Conservation (phyloP, 2,329 filamentous ascomycete species). For the Curvularia lunata region DNA sequence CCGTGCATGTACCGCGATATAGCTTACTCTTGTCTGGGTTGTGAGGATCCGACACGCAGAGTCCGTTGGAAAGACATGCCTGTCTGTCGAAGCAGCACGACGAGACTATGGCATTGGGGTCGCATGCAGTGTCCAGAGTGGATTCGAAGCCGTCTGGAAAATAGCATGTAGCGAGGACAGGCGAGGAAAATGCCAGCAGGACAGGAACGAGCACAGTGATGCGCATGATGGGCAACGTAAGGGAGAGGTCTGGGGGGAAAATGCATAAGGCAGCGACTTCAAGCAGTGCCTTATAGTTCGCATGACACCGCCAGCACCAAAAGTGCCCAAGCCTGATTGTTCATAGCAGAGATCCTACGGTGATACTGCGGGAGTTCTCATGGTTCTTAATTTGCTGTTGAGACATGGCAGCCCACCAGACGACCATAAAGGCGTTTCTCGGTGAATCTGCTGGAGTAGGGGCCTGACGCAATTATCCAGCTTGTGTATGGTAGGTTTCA, state of each 20-base stretch:
- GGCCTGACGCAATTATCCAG: neutral
- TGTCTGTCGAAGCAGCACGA: conserved; percentile 37
- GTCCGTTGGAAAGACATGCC: conserved; percentile 41
- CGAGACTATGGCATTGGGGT: conserved; percentile 28
- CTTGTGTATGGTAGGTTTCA: neutral
- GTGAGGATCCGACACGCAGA: conserved; percentile 37
- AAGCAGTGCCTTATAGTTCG: conserved; percentile 9
- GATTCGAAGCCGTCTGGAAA: conserved; percentile 25
- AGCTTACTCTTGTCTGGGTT: conserved; percentile 24
- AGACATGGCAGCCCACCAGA: neutral
- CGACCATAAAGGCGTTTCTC: conserved; percentile 4
- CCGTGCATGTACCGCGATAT: conserved; percentile 39
- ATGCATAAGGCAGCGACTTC: neutral
- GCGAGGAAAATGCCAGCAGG: conserved; percentile 2
- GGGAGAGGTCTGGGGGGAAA: neutral
- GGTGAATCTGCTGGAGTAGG: neutral
- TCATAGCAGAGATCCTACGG: conserved; percentile 4
- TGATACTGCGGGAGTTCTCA: neutral
- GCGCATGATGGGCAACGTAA: conserved; percentile 1
- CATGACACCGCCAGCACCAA: neutral
- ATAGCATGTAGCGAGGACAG: conserved; percentile 21
- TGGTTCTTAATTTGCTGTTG: neutral
- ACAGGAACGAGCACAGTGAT: neutral
- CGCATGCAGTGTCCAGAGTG: conserved; percentile 23
- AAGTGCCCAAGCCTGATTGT: conserved; percentile 2